phyloP scores from a whole-genome alignment of 208 protist genomes.

The Phytomonas francai region DNA sequence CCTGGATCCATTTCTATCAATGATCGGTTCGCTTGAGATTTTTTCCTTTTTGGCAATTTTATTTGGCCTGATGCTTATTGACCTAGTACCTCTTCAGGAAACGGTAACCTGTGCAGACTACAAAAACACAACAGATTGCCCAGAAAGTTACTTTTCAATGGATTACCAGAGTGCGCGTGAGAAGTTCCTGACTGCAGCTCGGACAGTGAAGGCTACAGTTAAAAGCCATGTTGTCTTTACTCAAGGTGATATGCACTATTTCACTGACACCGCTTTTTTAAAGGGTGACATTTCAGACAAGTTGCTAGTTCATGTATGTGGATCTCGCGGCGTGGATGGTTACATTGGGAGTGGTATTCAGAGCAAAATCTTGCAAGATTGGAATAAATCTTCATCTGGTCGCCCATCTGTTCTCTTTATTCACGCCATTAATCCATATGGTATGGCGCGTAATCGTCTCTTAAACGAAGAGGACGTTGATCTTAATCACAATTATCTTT shows the following conservation, averaged over 20 bases:
- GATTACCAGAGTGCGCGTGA: conserved; percentile 54
- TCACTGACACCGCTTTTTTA: conserved; percentile 74
- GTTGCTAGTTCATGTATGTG: conserved; percentile 73
- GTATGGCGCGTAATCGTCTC: conserved; percentile 68
- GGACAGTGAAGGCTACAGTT: conserved; percentile 32
- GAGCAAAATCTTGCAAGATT: conserved; percentile 54
- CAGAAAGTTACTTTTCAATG: conserved; percentile 59
- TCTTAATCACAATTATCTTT: conserved; percentile 77
- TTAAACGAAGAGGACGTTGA: conserved; percentile 86
- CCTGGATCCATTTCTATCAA: conserved; percentile 9
- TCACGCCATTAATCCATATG: conserved; percentile 83
- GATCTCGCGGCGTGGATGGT: conserved; percentile 77
- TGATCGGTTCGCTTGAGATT: conserved; percentile 23
- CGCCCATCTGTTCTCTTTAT: conserved; percentile 78
- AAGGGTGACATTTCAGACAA: conserved; percentile 28
- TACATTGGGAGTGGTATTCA: conserved; percentile 82
- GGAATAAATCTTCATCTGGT: conserved; percentile 31
- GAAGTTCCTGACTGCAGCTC: conserved; percentile 66
- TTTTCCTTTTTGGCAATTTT: conserved; percentile 43
- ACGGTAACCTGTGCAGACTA: conserved; percentile 56
- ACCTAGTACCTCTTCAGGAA: conserved; percentile 71
- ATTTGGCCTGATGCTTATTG: conserved; percentile 64
- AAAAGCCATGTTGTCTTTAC: conserved; percentile 38
- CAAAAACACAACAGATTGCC: conserved; percentile 43
- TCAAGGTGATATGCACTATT: conserved; percentile 51